Conservation (phyloP, 768 basidiomycete genomes). For the Amanita subjunquillea region DNA sequence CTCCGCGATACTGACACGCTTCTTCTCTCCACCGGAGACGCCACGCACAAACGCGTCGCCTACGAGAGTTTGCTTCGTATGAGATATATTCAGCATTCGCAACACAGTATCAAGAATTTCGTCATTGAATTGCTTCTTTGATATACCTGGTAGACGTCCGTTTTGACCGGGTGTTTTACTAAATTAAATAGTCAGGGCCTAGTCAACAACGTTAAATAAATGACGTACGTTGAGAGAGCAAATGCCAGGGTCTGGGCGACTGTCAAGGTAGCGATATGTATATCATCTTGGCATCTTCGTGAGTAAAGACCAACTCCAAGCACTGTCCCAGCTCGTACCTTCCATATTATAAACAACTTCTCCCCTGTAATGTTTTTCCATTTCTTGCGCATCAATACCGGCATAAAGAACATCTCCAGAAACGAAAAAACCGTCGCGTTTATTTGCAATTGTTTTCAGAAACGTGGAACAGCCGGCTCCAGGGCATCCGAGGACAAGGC, state of each 20-base stretch:
- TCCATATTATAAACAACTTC: slow-evolving; percentile 76
- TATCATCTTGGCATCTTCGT: slow-evolving; percentile 43
- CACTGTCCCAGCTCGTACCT: slow-evolving; percentile 28
- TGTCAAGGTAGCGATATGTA: slow-evolving; percentile 74
- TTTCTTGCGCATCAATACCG: slow-evolving; percentile 66
- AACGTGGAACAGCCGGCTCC: slow-evolving; percentile 83
- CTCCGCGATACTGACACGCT: slow-evolving; percentile 76
- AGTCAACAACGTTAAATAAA: neutral
- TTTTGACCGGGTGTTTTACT: slow-evolving; percentile 65
- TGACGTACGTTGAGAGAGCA: slow-evolving; percentile 46
- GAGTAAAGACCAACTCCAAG: neutral
- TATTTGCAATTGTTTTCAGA: slow-evolving; percentile 75
- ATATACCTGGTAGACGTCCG: slow-evolving; percentile 59
- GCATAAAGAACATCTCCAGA: slow-evolving; percentile 73
- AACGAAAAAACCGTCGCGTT: slow-evolving; percentile 56
- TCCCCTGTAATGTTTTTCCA: slow-evolving; percentile 67
- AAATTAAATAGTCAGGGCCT: neutral
- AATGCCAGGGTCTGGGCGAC: slow-evolving; percentile 71
- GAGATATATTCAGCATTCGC: slow-evolving; percentile 74
- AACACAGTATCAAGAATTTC: slow-evolving; percentile 54
- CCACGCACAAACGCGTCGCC: slow-evolving; percentile 84
- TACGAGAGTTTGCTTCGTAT: slow-evolving; percentile 70
- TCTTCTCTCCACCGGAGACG: slow-evolving; percentile 73
- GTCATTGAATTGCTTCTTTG: slow-evolving; percentile 45
- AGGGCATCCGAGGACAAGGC: slow-evolving; percentile 75